Conservation (phyloP, 805 yeast genomes). For the Metschnikowia bowlesiae region DNA sequence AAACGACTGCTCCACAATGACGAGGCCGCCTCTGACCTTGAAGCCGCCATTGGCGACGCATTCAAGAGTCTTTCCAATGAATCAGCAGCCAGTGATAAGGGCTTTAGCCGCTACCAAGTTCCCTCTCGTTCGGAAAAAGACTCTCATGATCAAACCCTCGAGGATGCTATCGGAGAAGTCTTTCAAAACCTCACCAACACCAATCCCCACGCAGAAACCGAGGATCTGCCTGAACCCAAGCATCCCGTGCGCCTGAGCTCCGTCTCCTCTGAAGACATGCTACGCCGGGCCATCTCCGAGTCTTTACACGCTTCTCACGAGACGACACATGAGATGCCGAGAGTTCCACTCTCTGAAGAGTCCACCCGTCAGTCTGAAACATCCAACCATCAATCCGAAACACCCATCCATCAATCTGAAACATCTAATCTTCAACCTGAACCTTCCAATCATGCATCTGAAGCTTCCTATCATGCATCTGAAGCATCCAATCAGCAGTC, state of each 20-base stretch:
- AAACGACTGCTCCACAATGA: neutral
- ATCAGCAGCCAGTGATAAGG: neutral
- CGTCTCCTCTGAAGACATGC: neutral
- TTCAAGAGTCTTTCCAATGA: conserved; percentile 13
- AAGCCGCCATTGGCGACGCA: conserved; percentile 29
- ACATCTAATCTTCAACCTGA: neutral
- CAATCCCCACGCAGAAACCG: neutral
- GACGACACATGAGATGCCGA: conserved; percentile 7
- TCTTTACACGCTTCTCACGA: neutral
- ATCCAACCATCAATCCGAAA: too few species aligned
- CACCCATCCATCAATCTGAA: too few species aligned
- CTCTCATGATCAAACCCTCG: conserved; percentile 5
- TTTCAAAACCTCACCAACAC: conserved; percentile 1
- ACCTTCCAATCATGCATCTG: neutral
- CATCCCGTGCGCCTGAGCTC: neutral
- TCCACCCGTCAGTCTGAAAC: too few species aligned
- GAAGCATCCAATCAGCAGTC: too few species aligned
- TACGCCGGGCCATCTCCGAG: neutral
- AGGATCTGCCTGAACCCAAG: neutral
- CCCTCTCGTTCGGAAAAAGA: neutral
- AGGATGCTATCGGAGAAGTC: conserved; percentile 10
- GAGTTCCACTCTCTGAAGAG: neutral
- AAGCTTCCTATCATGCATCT: too few species aligned
- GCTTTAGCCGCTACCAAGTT: neutral
- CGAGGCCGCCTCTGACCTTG: conserved; percentile 5